phyloP scores from a whole-genome alignment of 495 filamentous ascomycete genomes.

The Elasticomyces elasticus region DNA sequence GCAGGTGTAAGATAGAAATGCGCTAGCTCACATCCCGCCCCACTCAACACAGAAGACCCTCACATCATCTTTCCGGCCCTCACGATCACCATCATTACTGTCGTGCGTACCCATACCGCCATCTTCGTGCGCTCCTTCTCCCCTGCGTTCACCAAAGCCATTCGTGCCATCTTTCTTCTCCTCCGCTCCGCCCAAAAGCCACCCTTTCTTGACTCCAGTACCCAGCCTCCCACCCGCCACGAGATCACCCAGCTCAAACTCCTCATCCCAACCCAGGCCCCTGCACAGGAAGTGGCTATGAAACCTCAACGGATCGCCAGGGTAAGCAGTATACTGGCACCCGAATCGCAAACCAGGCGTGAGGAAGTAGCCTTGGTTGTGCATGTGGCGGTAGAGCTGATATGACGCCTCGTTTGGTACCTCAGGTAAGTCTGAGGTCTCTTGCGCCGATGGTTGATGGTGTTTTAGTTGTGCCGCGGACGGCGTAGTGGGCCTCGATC shows the following conservation, averaged over 20 bases:
- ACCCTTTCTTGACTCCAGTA: conserved; percentile 93
- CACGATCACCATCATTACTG: conserved; percentile 25
- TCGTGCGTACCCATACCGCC: no score
- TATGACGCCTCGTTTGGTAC: conserved; percentile 47
- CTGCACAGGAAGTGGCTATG: conserved; percentile 84
- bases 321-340: conserved; percentile 87
- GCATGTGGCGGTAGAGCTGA: conserved; percentile 65
- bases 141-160: not conserved
- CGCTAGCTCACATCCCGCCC: conserved; percentile 71
- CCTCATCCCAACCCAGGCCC: conserved; percentile 72
- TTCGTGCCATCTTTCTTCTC: conserved; percentile 6
- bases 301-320: conserved; percentile 87
- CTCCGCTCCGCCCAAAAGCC: conserved; percentile 68
- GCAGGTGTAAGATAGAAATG: no score
- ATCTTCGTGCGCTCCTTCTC: no score
- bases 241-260: conserved; percentile 72
- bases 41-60: conserved; percentile 72
- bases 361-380: conserved; percentile 70
- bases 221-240: conserved; percentile 78
- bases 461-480: not conserved
- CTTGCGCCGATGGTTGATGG: no score
- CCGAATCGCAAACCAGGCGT: conserved; percentile 90
- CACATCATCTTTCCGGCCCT: conserved; percentile 31
- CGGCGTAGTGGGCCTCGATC: not conserved
- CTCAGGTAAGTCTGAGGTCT: conserved; percentile 25